Base-by-base conservation (phyloP, 768 basidiomycete genomes). In the Calocybe indica region DNA sequence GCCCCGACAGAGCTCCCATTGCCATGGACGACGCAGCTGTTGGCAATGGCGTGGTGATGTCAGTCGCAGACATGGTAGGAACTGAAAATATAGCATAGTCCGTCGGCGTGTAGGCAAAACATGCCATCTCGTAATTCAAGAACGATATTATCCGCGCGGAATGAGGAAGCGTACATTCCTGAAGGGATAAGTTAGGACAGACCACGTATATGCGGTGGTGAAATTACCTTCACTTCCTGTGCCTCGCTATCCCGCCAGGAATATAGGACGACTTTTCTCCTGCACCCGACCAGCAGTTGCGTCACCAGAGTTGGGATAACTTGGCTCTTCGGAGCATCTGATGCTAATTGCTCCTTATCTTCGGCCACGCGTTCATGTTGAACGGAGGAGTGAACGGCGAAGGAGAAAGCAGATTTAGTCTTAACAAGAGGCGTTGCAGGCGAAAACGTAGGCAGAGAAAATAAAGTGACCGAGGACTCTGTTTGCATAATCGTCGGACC, bases 91-190 rank as follows among this genome's bases (percentile, higher is more conserved):
- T 65, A 1, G 83, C 86, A 61, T 85, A 80, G 53, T 88, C 87
- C 0, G 85, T 80, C 0, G 80, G 73, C n/a, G 88, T 80, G 62
- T 92, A 92, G 0, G 86, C 89, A 52, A 93, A 81, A 54, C 86
- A 85, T 7, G 78, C 71, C 1, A 71, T 71, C 22, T 81, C 73
- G 5, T 76, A 57, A 50, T 80, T 70, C 43, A 91, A 64, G 61
- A 97, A 94, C 2, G 83, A 72, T 43, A 96, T 83, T 0, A 78
- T 73, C 36, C 96, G 80, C n/a, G 96, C 85, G 7, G 93, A 92
- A 61, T 98, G 95, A 9, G 94, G 88, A 3, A 97, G 72, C 0
- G 72, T 57, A 3, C 82, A 69, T 76, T 98, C 95, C 88, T 94
- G 50, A 11, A 14, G n/a, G 32, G 14, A 40, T n/a, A 2, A 38